Percentiles rank a stretch among this genome's conserved stretches.
phyloP scores from a whole-genome alignment of 352 stramenopile species.

The Sclerospora graminicola region DNA sequence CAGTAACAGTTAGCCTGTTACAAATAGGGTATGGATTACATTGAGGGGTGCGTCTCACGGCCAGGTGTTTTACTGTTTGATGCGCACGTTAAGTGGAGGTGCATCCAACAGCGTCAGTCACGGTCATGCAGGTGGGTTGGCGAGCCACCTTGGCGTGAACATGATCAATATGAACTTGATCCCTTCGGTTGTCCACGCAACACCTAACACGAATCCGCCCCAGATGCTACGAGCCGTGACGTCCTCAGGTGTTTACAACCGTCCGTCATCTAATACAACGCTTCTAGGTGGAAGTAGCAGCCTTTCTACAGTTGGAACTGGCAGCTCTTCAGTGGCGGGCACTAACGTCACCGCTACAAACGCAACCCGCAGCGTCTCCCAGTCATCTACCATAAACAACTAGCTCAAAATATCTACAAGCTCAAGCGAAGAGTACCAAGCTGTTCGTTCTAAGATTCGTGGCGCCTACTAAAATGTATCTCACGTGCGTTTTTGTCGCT shows the following conservation, averaged over 20 bases:
- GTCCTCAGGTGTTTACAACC: conserved; percentile 73
- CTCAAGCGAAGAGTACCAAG: conserved; percentile 86
- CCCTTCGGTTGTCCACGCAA: conserved; percentile 65
- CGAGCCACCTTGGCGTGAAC: conserved; percentile 44
- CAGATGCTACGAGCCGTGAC: conserved; percentile 81
- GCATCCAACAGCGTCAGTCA: conserved; percentile 32
- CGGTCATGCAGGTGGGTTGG: conserved; percentile 22
- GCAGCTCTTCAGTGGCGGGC: conserved; percentile 3
- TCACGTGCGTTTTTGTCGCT: conserved; percentile 1
- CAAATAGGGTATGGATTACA: too few relatives aligned
- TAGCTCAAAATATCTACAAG: conserved; percentile 84
- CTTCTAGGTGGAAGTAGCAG: conserved; percentile 19
- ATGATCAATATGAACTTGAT: conserved; percentile 77
- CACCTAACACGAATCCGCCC: conserved; percentile 53
- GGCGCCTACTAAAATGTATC: conserved; percentile 41
- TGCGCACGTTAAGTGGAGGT: conserved; percentile 73
- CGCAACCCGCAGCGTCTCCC: conserved; percentile 43
- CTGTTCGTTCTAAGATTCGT: conserved; percentile 79
- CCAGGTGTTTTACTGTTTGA: conserved; percentile 71
- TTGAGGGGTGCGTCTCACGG: too few relatives aligned
- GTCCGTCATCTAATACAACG: conserved; percentile 23
- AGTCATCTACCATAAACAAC: conserved; percentile 69
- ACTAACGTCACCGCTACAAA: conserved; percentile 19
- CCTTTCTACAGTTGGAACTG: conserved; percentile 7
- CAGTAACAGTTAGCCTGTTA: too few relatives aligned